phyloP scores from a whole-genome alignment of 2,329 filamentous ascomycete species.

The Pyricularia sp. region DNA sequence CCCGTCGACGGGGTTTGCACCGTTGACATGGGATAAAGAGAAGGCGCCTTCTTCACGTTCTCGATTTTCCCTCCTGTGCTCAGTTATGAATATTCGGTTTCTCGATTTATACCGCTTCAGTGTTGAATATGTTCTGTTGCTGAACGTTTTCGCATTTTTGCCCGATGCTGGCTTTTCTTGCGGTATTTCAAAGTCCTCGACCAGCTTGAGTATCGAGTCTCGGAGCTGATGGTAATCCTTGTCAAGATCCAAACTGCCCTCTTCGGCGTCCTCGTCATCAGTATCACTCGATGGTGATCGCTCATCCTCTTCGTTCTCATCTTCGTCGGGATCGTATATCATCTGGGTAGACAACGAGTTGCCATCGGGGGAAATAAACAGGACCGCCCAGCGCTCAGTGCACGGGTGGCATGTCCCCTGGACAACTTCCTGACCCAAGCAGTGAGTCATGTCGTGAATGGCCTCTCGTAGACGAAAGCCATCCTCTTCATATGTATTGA shows the following conservation, averaged over 20 bases:
- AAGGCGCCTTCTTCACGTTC: background rate
- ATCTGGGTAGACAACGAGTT: constrained; percentile 60
- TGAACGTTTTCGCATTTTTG: constrained; percentile 51
- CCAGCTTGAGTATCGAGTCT: constrained; percentile 69
- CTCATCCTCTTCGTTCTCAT: constrained; percentile 49
- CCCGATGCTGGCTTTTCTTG: constrained; percentile 44
- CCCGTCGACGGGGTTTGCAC: constrained; percentile 14
- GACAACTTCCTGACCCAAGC: constrained; percentile 52
- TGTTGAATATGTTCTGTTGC: constrained; percentile 54
- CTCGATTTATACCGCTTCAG: constrained; percentile 51
- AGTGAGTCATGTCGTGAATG: constrained; percentile 61
- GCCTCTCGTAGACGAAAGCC: constrained; percentile 57
- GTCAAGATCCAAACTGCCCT: constrained; percentile 54
- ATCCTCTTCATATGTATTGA: constrained; percentile 52
- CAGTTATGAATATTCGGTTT: constrained; percentile 45
- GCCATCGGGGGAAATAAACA: constrained; percentile 70
- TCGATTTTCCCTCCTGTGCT: constrained; percentile 33
- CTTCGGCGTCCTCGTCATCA: constrained; percentile 49
- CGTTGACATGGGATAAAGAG: constrained; percentile 26
- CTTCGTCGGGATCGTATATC: constrained; percentile 61
- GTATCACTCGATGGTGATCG: constrained; percentile 50
- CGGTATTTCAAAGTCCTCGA: constrained; percentile 75
- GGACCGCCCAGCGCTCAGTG: constrained; percentile 71
- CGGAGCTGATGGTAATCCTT: constrained; percentile 76
- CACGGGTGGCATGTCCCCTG: constrained; percentile 68